Conservation (phyloP, 805 yeast species). For the Metschnikowia kunwiensis region DNA sequence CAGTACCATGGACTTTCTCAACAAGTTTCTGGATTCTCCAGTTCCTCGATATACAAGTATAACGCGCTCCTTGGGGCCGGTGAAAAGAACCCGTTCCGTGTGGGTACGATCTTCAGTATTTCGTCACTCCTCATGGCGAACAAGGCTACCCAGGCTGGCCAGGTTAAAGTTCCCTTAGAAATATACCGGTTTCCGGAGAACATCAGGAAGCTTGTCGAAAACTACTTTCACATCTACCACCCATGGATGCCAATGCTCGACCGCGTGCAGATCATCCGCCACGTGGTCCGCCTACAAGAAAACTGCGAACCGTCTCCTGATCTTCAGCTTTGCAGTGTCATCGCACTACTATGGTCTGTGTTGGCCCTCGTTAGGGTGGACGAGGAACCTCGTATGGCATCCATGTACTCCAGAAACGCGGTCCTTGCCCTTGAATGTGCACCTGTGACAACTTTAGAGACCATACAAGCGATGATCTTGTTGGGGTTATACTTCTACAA, state of each 20-base stretch:
- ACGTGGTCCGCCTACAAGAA: constrained; percentile 12
- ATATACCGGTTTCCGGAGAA: constrained; percentile 20
- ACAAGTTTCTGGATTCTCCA: constrained; percentile 22
- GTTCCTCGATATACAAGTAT: constrained; percentile 18
- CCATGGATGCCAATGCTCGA: constrained; percentile 25
- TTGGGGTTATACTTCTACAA: constrained; percentile 22
- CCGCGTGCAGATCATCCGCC: constrained; percentile 18
- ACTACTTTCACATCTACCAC: constrained; percentile 21
- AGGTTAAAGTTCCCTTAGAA: constrained; percentile 18
- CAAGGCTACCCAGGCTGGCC: constrained; percentile 10
- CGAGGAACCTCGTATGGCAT: constrained; percentile 4
- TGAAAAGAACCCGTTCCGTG: constrained; percentile 22
- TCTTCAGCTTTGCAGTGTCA: constrained; percentile 15
- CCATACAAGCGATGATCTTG: constrained; percentile 23
- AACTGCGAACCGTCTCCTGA: constrained; percentile 4
- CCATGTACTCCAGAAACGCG: constrained; percentile 20
- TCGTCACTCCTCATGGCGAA: constrained; percentile 13
- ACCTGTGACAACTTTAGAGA: constrained; percentile 22
- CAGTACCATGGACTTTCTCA: constrained; percentile 23
- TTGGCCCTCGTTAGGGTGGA: constrained; percentile 16
- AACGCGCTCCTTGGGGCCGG: constrained; percentile 10
- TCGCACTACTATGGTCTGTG: constrained; percentile 24
- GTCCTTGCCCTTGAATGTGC: constrained; percentile 23
- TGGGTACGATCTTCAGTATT: constrained; percentile 24
- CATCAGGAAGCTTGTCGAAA: constrained; percentile 15